Evolutionary conservation across 257 asterid genomes (phyloP), one percentile per base, ranked within the genome.

Genomic region (Solanum neorickii): DNA sequence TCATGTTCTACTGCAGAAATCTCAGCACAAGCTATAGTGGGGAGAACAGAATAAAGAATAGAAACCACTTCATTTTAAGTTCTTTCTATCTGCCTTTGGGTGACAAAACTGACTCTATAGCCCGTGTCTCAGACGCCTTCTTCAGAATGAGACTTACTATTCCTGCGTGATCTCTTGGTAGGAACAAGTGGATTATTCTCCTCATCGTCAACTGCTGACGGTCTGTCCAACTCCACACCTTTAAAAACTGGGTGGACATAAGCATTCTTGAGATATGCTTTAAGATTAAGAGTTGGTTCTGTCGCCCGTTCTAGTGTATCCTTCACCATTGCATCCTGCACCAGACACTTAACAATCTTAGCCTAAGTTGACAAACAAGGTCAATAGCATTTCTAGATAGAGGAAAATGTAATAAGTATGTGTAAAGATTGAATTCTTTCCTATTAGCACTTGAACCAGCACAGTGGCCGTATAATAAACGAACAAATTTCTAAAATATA

Each of bases 241-340:
- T 90, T 92, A 90, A 91, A 93, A 12, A 93, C 94, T 0, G 98
- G 98, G 88, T 94, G 96, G 12, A 91, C 47, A 46, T 94, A 93
- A 72, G 98, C 94, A 75, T 93, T 93, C 83, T 92, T 92, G 62
- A 93, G 88, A 87, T 93, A 94, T 23, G 93, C 92, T 87, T 82
- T 92, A 91, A 94, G 87, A 91, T 94, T 87, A 21, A 94, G 76
- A 2, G 87, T 88, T 44, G 95, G 96, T 86, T 94, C 96, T 31
- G 87, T 89, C 2, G 95, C 94, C 89, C 92, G 89, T 83, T 93
- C 96, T 68, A 86, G 33, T 39, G 94, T 93, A 87, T 93, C 96
- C 84, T 88, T 92, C 74, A 87, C 87, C 93, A 89, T 91, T 14
- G 96, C 95, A 7, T 93, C 93, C 96, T 93, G 93, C 87, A 90